Evolutionary conservation across 345 rosid species (phyloP), one percentile per base, ranked within the genome.

Genomic region (Sisymbrium irio): DNA sequence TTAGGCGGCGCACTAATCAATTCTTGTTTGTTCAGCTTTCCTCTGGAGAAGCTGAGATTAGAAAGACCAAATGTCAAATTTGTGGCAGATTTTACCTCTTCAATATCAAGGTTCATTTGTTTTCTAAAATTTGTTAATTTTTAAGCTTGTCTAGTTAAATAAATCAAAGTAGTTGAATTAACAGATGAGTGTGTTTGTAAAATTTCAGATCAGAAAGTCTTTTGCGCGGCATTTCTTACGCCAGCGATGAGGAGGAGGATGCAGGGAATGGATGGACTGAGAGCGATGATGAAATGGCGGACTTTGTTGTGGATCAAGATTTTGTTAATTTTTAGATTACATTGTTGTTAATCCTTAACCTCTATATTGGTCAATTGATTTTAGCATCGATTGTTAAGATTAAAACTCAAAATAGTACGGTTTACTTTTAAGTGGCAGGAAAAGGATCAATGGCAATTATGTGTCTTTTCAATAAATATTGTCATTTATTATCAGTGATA

Each of bases 21-120:
- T 19, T 19, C 27, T 32, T 56, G 41, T 40, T 7, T 61, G 68
- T 58, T 11, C 45, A 69, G 74, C 10, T 51, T 47, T 39, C 51
- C 60, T 19, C 36, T 57, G 15, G 58, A 69, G 25, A 45, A 35
- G 66, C 35, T 68, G 2, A 68, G 55, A 68, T 86, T 84, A 79
- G 89, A 79, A 77, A 87, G 97, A 78, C 84, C 91, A 17, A 79
- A 84, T 13, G 72, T 91, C 65, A 87, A 82, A 62, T 72, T 91
- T 73, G 84, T 87, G 14, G 92, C 95, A 9, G 89, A 88, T 58
- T 54, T 27, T 28, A 14, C 59, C 59, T 27, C 59, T 54, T 54
- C 59, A 54, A 7, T 54, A 54, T 54, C 59, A 28, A 54, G 59
- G 59, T 54, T 28, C 59, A 14, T 28, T 27, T 53, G 1, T 14